Evolutionary conservation across 345 rosid species (phyloP), one percentile per base, ranked within the genome.

Genomic region (Linum tenue): DNA sequence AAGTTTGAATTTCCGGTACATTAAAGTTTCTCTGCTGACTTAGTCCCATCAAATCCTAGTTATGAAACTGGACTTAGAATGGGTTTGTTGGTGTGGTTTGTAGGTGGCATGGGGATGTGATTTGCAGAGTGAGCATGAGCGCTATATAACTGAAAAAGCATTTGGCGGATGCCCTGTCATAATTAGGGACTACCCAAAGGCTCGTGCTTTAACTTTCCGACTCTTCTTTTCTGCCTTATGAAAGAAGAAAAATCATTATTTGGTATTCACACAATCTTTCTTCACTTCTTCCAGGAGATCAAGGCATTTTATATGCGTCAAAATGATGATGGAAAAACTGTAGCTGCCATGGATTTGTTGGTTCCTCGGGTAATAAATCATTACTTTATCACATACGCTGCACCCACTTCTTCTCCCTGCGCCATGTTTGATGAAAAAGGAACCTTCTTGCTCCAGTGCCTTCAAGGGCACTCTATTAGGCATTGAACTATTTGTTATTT

Each of bases 241-340:
- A 17, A 41, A 55, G 43, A 48, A 31, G 10, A 35, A 55, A 11
- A 58, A 12, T 39, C 4, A 56, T 10, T 9, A 61, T 39, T 15
- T 51, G 16, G 6, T 17, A 61, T 35, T 56, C 53, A n/a, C 15
- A 48, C 7, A 41, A 36, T 68, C 72, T 60, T 76, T 31, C 31
- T 1, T 22, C 31, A 22, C 31, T 22, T 22, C 31, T 22, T 22
- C 39, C 80, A 86, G 91, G 99, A 88, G 67, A 94, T 94, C 70
- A 94, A 94, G 71, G 99, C 99, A 48, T 94, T 94, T 73, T 94
- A 94, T 73, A 90, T 94, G 99, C 87, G 99, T 57, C 87, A 88
- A 80, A 94, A 94, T 69, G 91, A 88, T 59, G 99, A 94, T 68
- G 97, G 97, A 39, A 94, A 84, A 81, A 94, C 99, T 44, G 99